These are phyloP conservation scores for Suillus lakei DNA, from an alignment of 768 basidiomycete species.

Conservation along the genomic window DNA sequence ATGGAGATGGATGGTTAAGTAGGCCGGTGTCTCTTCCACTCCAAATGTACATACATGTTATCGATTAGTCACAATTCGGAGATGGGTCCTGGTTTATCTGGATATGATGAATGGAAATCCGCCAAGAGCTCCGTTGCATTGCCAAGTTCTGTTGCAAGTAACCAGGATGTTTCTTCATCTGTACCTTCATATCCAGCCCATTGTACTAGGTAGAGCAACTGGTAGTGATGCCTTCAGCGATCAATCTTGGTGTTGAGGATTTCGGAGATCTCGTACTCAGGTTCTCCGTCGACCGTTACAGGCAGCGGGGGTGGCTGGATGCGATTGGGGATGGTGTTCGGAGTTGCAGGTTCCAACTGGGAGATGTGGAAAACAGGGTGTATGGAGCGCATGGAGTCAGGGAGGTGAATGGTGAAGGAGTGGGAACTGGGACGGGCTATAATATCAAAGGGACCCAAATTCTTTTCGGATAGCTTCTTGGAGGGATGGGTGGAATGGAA, in stretches of 20 bases:
- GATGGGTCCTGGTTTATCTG: constrained; percentile 1
- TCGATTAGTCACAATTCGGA: no score
- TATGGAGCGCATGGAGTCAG: no score
- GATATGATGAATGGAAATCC: constrained; percentile 5
- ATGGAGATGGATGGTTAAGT: no score
- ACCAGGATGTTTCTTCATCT: constrained; percentile 21
- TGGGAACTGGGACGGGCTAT: no score
- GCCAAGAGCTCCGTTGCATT: background rate
- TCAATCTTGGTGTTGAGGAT: constrained; percentile 21
- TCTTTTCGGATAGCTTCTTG: no score
- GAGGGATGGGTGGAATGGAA: no score
- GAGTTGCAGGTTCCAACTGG: constrained; percentile 4
- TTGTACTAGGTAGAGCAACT: constrained; percentile 13
- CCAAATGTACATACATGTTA: background rate
- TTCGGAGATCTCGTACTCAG: constrained; percentile 21
- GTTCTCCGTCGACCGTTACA: constrained; percentile 4
- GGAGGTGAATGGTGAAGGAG: no score
- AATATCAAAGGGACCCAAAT: no score
- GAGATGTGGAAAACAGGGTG: constrained; percentile 7
- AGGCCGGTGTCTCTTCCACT: background rate
- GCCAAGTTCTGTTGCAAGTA: constrained; percentile 12
- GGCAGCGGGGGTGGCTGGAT: constrained; percentile 18
- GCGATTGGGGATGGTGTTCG: constrained; percentile 7
- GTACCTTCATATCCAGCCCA: constrained; percentile 20
- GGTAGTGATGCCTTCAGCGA: background rate